A percentile compares a stretch with the other conserved stretches of the same genome.
phyloP scores from a whole-genome alignment of 177 flowering plant species.

The Vitis hybrid region DNA sequence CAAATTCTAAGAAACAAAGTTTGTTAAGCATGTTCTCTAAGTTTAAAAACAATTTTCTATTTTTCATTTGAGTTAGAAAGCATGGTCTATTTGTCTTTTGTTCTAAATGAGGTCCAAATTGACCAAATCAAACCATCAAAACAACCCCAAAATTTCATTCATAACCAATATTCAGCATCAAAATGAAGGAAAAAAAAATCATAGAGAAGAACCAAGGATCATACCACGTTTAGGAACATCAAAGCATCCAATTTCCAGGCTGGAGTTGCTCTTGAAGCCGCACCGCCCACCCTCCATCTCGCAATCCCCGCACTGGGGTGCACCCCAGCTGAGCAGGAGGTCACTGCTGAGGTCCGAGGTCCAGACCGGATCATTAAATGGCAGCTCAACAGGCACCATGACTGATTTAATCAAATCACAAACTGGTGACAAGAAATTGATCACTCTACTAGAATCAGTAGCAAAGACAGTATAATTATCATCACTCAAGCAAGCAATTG shows the following conservation, averaged over 20 bases:
- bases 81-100: no score
- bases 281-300: constrained; percentile 31
- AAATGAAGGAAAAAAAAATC: not conserved
- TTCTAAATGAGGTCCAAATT: no score
- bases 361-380: constrained; percentile 12
- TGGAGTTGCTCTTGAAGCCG: constrained; percentile 25
- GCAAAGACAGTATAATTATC: constrained; percentile 27
- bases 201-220: not conserved
- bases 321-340: constrained; percentile 28
- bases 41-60: fast-evolving
- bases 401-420: constrained; percentile 15
- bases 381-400: constrained; percentile 27
- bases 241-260: constrained; percentile 21
- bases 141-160: no score
- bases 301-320: constrained; percentile 36
- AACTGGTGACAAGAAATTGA: constrained; percentile 1
- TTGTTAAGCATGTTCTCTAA: no score
- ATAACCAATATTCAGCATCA: no score
- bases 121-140: no score
- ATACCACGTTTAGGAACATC: constrained; percentile 16
- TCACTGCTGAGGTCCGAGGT: constrained; percentile 24
- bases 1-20: no score
- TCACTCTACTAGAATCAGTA: constrained; percentile 12
- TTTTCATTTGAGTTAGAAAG: no score
- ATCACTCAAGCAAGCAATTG: constrained; percentile 39